Conservation (phyloP, 1,139 yeast genomes). For the Hanseniaspora gamundiae region DNA sequence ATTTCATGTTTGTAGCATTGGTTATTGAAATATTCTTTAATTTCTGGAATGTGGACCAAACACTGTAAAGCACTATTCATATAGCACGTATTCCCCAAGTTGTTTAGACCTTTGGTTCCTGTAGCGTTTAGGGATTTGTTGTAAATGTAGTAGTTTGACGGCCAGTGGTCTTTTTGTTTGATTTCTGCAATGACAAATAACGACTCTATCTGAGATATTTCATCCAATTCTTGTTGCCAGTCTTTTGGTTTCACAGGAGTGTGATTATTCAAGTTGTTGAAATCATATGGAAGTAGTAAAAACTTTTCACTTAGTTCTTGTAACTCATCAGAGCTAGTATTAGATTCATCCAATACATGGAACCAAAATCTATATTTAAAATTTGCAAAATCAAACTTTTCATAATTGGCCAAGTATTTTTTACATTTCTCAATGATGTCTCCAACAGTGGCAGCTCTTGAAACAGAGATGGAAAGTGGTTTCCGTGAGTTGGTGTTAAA, state of each 20-base stretch:
- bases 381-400: conserved; percentile 16
- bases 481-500: conserved; percentile 12
- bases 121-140: conserved; percentile 20
- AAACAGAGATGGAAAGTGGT: conserved; percentile 14
- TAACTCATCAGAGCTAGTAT: conserved; percentile 6
- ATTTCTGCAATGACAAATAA: conserved; percentile 17
- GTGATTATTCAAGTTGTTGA: conserved; percentile 17
- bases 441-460: conserved; percentile 14
- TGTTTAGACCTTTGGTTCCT: conserved; percentile 58
- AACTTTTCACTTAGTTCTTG: background rate
- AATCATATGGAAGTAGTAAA: conserved; percentile 7
- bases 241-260: conserved; percentile 16
- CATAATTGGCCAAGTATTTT: background rate
- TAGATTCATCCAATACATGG: conserved; percentile 20
- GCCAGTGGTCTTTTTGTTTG: conserved; percentile 24
- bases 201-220: conserved; percentile 10
- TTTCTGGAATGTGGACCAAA: conserved; percentile 73
- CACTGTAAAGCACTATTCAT: conserved; percentile 97
- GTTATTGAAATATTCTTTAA: conserved; percentile 60
- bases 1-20: conserved; percentile 55
- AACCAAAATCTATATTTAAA: conserved; percentile 11
- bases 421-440: conserved; percentile 16
- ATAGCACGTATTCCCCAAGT: conserved; percentile 89
- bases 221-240: conserved; percentile 12
- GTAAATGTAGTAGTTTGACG: conserved; percentile 23